Conservation (phyloP, 2,329 filamentous ascomycete species). For the Zymoseptoria brevis region DNA sequence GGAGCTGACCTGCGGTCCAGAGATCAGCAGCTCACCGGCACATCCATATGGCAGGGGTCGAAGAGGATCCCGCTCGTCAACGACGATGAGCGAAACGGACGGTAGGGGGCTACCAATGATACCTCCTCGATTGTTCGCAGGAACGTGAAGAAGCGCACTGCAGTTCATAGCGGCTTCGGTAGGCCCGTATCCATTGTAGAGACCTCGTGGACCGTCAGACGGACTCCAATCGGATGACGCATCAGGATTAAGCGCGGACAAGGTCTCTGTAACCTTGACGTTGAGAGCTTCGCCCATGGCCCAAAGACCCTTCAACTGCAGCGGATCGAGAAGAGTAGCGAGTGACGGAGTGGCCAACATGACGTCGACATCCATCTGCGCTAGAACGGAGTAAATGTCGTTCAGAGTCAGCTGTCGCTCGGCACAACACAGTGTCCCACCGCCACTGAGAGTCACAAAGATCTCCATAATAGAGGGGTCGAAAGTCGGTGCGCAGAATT, state of each 20-base stretch:
- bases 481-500: conserved; percentile 11
- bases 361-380: conserved; percentile 7
- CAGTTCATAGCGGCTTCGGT: conserved; percentile 14
- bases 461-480: conserved; percentile 16
- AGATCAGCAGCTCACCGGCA: conserved; percentile 10
- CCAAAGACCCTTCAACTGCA: conserved; percentile 9
- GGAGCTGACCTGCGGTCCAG: conserved; percentile 11
- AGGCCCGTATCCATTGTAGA: conserved; percentile 15
- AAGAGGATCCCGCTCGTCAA: neutral
- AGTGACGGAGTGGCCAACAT: conserved; percentile 14
- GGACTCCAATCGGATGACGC: conserved; percentile 3
- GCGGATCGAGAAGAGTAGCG: conserved; percentile 11
- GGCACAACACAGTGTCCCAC: conserved; percentile 14
- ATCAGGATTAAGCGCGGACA: conserved; percentile 5
- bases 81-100: conserved; percentile 7
- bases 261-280: conserved; percentile 11
- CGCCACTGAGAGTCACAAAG: conserved; percentile 14
- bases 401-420: conserved; percentile 10
- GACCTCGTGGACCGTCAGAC: conserved; percentile 1
- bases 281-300: conserved; percentile 14
- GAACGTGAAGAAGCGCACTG: conserved; percentile 6
- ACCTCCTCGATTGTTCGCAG: conserved; percentile 2
- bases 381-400: conserved; percentile 8
- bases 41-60: conserved; percentile 7
- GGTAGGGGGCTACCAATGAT: conserved; percentile 9